Evolutionary conservation across 2,329 filamentous ascomycete genomes (phyloP).

Genomic region (Phaeosphaeria sp.): DNA sequence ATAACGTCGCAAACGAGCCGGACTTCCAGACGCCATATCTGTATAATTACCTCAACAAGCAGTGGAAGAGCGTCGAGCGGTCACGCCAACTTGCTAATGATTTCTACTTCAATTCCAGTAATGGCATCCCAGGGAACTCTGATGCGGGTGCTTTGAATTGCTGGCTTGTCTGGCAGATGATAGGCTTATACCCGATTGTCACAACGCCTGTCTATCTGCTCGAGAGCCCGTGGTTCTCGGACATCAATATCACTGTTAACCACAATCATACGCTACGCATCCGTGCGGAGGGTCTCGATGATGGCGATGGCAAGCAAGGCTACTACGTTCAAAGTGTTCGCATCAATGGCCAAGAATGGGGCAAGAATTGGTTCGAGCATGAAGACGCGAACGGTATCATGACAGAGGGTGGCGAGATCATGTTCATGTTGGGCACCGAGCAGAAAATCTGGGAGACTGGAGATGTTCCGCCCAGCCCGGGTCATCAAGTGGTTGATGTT

Average conservation of each 20-base stretch:
- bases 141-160: constrained; percentile 58
- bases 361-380: constrained; percentile 64
- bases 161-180: constrained; percentile 60
- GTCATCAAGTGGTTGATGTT: constrained; percentile 37
- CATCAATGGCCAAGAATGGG: constrained; percentile 61
- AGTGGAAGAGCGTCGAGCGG: constrained; percentile 44
- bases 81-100: constrained; percentile 46
- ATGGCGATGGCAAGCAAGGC: constrained; percentile 52
- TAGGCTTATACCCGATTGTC: constrained; percentile 58
- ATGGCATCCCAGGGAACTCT: constrained; percentile 56
- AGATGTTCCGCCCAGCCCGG: constrained; percentile 42
- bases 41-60: constrained; percentile 53
- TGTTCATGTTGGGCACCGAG: constrained; percentile 38
- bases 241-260: constrained; percentile 47
- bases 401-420: constrained; percentile 43
- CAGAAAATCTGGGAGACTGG: constrained; percentile 42
- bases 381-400: constrained; percentile 51
- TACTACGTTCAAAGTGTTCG: constrained; percentile 62
- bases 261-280: constrained; percentile 54
- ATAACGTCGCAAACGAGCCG: constrained; percentile 50
- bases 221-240: constrained; percentile 54
- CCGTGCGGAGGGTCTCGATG: constrained; percentile 47
- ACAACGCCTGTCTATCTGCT: constrained; percentile 58
- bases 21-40: constrained; percentile 50
- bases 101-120: constrained; percentile 50